phyloP scores from a whole-genome alignment of 2,329 filamentous ascomycete species.

The Monilinia vaccinii-corymbosi region DNA sequence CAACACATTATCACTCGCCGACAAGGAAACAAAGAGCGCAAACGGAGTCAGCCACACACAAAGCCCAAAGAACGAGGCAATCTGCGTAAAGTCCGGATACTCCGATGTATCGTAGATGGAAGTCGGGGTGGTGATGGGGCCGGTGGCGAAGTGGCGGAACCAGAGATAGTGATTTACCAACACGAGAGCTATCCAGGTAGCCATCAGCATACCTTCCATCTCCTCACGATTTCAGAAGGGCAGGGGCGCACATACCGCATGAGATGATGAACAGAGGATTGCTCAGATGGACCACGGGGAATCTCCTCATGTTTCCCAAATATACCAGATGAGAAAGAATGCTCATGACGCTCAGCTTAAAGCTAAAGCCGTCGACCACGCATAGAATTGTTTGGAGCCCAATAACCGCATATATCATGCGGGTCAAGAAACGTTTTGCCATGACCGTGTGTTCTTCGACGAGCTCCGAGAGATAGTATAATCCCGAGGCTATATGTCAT shows the following conservation, averaged over 20 bases:
- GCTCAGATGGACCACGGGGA: constrained; percentile 71
- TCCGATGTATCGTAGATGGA: constrained; percentile 54
- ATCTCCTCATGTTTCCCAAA: constrained; percentile 70
- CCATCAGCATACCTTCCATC: background rate
- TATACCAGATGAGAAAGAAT: constrained; percentile 79
- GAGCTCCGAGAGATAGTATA: constrained; percentile 96
- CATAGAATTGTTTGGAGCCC: constrained; percentile 64
- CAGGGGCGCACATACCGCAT: constrained; percentile 50
- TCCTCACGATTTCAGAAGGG: background rate
- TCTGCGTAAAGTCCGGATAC: constrained; percentile 81
- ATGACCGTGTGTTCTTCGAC: constrained; percentile 96
- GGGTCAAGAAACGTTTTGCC: constrained; percentile 76
- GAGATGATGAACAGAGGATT: constrained; percentile 82
- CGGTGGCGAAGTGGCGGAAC: constrained; percentile 82
- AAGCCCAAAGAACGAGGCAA: constrained; percentile 90
- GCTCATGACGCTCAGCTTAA: constrained; percentile 63
- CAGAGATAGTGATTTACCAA: constrained; percentile 88
- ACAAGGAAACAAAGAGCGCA: constrained; percentile 86
- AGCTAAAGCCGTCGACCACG: constrained; percentile 77
- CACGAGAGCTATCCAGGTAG: constrained; percentile 56
- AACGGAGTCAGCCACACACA: constrained; percentile 97
- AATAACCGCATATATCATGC: constrained; percentile 77
- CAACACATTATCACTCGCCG: constrained; percentile 88
- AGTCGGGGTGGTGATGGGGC: constrained; percentile 49
- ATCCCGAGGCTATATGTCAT: constrained; percentile 63